Base-by-base conservation (phyloP, 768 basidiomycete species). In the Mycena metata region DNA sequence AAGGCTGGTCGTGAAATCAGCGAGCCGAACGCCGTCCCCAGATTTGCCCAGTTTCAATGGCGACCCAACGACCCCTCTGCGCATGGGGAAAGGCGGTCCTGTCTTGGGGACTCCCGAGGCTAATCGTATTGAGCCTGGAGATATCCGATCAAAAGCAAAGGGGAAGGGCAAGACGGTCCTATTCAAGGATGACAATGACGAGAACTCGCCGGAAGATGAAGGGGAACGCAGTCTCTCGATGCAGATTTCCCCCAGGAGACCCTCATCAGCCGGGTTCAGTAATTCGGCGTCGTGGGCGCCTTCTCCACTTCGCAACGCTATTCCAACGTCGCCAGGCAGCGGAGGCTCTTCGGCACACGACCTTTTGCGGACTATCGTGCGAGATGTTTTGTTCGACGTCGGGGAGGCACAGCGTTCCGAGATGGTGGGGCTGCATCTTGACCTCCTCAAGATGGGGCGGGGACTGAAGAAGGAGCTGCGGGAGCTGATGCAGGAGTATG, bases 341-440 rank as follows among this genome's bases (percentile, higher is more conserved):
- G 78, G 75, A n/a, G 75, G 72, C 30, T 72, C 68, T 35, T 73
- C 80, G 7, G 84, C 88, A 17, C 89, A 91, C 55, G 89, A 90
- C 45, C 81, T 93, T 30, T 76, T 94, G 66, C 86, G 88, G 61
- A 83, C 83, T 24, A 87, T 92, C 60, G 86, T 94, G 58, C 84
- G 85, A 50, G 92, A 93, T 61, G 90, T 88, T 65, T 88, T 94
- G 88, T 87, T 84, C 69, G 92, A 94, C 69, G 91, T 88, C 73
- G 90, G 89, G 75, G 82, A 84, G 69, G 91, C 93, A 76, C 89
- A 87, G 24, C 85, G 86, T 73, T 83, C 86, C n/a, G 90, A 93
- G 82, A 87, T 93, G 85, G 85, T 86, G 76, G 91, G 90, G 2
- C 79, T 94, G 63, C 93, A 94, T 77, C 73, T 94, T 67, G 92